Evolutionary conservation across 2,329 filamentous ascomycete genomes (phyloP).

Genomic region (Cadophora sp.): DNA sequence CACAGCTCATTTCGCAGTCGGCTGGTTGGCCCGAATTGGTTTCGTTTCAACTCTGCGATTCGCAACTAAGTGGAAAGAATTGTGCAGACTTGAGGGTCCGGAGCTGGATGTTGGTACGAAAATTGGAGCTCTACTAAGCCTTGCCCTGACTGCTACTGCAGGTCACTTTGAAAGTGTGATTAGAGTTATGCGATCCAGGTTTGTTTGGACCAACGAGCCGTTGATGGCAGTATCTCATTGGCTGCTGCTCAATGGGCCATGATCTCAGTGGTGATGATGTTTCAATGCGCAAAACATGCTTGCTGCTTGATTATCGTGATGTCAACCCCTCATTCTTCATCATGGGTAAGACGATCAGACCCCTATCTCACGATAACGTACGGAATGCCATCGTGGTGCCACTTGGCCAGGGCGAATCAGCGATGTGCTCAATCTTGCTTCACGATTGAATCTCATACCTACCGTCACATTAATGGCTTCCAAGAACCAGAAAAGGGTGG

Average conservation of each 20-base stretch:
- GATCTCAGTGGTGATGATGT: conserved; percentile 15
- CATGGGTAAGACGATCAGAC: not conserved
- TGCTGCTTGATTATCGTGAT: conserved; percentile 14
- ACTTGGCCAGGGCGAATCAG: not conserved
- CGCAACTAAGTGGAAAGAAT: not conserved
- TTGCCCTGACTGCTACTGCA: conserved; percentile 10
- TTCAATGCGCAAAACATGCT: conserved; percentile 12
- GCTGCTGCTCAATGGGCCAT: not conserved
- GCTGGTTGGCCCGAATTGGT: not conserved
- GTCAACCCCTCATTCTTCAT: not conserved
- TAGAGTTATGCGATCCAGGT: conserved; percentile 5
- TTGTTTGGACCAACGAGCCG: conserved; percentile 1
- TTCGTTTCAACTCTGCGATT: not conserved
- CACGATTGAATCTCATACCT: not conserved
- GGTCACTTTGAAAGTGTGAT: conserved; percentile 9
- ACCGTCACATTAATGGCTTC: not conserved
- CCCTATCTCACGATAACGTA: conserved; percentile 16
- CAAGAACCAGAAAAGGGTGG: not conserved
- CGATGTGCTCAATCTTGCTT: not conserved
- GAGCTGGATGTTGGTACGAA: not conserved
- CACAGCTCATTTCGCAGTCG: conserved; percentile 7
- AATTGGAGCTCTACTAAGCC: not conserved
- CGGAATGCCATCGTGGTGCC: conserved; percentile 1
- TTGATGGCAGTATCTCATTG: not conserved
- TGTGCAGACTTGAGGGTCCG: not conserved